These are phyloP conservation scores for Meyerozyma sp. DNA, from an alignment of 1,139 yeast species.

Conservation along the genomic window DNA sequence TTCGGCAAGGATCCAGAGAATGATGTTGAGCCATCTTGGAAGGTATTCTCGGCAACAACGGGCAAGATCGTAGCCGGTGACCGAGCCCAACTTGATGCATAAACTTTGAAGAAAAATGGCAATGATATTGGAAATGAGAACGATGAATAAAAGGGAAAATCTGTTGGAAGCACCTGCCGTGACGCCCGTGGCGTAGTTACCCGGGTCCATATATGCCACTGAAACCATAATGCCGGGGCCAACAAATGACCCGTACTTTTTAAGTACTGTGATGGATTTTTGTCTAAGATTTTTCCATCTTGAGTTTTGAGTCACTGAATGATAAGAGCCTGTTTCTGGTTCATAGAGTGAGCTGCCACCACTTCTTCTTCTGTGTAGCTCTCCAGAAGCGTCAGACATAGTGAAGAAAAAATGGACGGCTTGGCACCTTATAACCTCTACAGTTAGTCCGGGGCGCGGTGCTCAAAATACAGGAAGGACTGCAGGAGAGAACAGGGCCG, in stretches of 20 bases:
- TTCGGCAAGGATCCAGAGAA: constrained; percentile 67
- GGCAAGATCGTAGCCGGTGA: constrained; percentile 75
- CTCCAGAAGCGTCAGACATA: background rate
- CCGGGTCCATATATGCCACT: constrained; percentile 83
- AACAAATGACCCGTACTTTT: constrained; percentile 53
- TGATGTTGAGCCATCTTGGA: constrained; percentile 54
- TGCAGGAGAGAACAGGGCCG: too few relatives aligned
- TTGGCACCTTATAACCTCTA: too few relatives aligned
- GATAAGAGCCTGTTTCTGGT: too few relatives aligned
- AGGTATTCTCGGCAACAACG: constrained; percentile 59
- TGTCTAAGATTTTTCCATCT: background rate
- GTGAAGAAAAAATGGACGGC: background rate
- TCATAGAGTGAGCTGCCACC: background rate
- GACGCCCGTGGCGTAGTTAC: constrained; percentile 77
- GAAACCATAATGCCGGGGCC: constrained; percentile 77
- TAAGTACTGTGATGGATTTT: constrained; percentile 7
- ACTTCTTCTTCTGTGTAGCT: background rate
- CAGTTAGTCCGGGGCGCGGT: too few relatives aligned
- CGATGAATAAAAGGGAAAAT: constrained; percentile 60
- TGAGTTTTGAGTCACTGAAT: background rate
- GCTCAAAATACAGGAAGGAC: too few relatives aligned
- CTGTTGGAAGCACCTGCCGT: constrained; percentile 70
- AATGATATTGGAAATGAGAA: constrained; percentile 60
- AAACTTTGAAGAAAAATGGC: constrained; percentile 72
- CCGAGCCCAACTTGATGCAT: constrained; percentile 73